Evolutionary conservation across 305 asterid species (phyloP), one percentile per base, ranked within the genome.

Genomic region (Coffea humblotiana): DNA sequence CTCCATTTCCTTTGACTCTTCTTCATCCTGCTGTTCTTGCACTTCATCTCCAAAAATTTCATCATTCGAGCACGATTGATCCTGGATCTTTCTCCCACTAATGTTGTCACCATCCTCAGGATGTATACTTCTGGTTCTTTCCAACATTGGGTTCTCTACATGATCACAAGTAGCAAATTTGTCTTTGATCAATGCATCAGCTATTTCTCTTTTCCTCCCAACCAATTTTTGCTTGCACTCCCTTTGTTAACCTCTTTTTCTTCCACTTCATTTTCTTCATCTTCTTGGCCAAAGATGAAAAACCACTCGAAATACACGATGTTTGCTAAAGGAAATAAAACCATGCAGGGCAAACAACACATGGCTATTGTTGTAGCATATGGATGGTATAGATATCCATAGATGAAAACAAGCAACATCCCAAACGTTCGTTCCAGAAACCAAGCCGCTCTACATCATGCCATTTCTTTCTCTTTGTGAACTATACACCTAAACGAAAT

Each of bases 371-470:
- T 1, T 15, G 65, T 15, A 43, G 65, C 56, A 54, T 23, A 29
- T 7, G 61, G 40, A 74, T 1, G 66, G 14, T 2, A 10, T 0
- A 61, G 1, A 23, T 9, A 25, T 11, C 2, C 29, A 8, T 0
- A 74, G 52, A 35, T 9, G 6, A 7, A 14, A 32, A 74, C 23
- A 37, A 32, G 43, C 29, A 58, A 14, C 35, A 58, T 56, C 47
- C 68, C 78, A 3, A 56, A 74, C 78, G 69, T 56, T 58, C 78
- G 21, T 35, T 56, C 14, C 68, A 74, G 52, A 74, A 74, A 14
- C 52, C 69, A 21, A 19, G 18, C 7, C 35, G 69, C 69, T 74
- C 68, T 54, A 56, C 25, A 54, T 10, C 27, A 15, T 54, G 21
- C 52, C 45, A 58, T 16, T 32, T 54, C 52, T 35, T 35, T 5